Percentiles rank a stretch among this genome's conserved stretches.
These are phyloP conservation scores for Calocybe gangraenosa DNA, from an alignment of 768 basidiomycete genomes.

Conservation along the genomic window DNA sequence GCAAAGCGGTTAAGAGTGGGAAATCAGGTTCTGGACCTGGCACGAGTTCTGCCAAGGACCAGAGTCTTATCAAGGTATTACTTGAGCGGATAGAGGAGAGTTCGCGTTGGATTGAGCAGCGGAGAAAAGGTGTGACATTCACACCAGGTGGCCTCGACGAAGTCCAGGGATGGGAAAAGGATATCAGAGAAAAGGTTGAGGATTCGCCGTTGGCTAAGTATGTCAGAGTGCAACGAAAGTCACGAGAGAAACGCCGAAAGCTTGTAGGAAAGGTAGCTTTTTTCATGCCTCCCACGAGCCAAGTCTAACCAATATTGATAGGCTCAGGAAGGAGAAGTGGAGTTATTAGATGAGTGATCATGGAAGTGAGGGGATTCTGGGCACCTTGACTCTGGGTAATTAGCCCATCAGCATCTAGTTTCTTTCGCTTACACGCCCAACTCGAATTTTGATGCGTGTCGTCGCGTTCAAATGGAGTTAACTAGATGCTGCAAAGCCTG, in stretches of 20 bases:
- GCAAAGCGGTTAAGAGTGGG: constrained; percentile 66
- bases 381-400: neutral
- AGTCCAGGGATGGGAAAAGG: constrained; percentile 71
- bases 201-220: constrained; percentile 81
- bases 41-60: constrained; percentile 47
- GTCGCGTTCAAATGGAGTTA: neutral
- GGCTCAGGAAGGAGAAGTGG: constrained; percentile 69
- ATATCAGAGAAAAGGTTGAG: constrained; percentile 50
- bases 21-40: constrained; percentile 32
- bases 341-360: constrained; percentile 52
- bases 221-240: constrained; percentile 76
- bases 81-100: constrained; percentile 89
- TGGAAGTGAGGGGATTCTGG: neutral
- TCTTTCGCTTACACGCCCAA: too few species aligned
- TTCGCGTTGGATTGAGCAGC: constrained; percentile 69
- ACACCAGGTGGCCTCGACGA: constrained; percentile 66
- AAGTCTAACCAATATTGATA: constrained; percentile 24
- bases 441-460: too few species aligned
- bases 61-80: constrained; percentile 63
- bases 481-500: neutral
- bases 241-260: constrained; percentile 66
- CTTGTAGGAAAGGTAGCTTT: constrained; percentile 69
- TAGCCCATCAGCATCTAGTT: too few species aligned
- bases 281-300: constrained; percentile 9
- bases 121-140: constrained; percentile 67